A percentile compares a stretch with the other conserved stretches of the same genome.
Evolutionary conservation across 768 basidiomycete species (phyloP).

Genomic region (Postia placenta): DNA sequence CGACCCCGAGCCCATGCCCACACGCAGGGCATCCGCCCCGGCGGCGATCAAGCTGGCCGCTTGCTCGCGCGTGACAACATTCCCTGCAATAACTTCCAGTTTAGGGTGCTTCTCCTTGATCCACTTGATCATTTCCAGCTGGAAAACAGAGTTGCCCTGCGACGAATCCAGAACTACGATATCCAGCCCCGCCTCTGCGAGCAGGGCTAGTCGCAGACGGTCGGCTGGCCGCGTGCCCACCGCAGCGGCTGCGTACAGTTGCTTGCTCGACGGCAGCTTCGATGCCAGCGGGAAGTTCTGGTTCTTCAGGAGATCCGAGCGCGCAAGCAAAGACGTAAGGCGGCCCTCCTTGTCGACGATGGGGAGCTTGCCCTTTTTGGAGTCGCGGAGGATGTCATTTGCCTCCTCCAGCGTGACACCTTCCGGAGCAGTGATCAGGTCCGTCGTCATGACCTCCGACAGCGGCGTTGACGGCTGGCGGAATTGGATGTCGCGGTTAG

Average conservation of each 20-base stretch:
- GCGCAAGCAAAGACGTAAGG: constrained; percentile 82
- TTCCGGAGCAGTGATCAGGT: constrained; percentile 78
- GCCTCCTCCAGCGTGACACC: constrained; percentile 91
- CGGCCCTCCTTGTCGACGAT: constrained; percentile 63
- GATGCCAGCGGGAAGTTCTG: constrained; percentile 93
- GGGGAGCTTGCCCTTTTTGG: constrained; percentile 97
- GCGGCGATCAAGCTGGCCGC: constrained; percentile 90
- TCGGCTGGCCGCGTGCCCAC: constrained; percentile 91
- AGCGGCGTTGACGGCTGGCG: constrained; percentile 60
- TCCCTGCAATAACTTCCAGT: constrained; percentile 93
- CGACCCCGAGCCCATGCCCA: constrained; percentile 98
- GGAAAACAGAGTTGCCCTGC: constrained; percentile 92
- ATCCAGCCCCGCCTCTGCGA: constrained; percentile 93
- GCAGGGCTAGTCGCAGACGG: constrained; percentile 73
- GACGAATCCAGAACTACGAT: constrained; percentile 94
- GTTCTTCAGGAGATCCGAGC: constrained; percentile 96
- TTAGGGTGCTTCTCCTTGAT: constrained; percentile 82
- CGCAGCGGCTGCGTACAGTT: constrained; percentile 94
- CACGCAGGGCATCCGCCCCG: constrained; percentile 90
- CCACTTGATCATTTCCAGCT: constrained; percentile 92
- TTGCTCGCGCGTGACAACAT: constrained; percentile 97
- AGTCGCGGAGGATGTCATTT: constrained; percentile 90
- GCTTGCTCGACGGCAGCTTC: constrained; percentile 87
- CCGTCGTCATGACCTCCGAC: constrained; percentile 82
- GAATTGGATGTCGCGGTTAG: constrained; percentile 95